Base-by-base conservation (phyloP, 768 basidiomycete species). In the Trametes sanguinea region DNA sequence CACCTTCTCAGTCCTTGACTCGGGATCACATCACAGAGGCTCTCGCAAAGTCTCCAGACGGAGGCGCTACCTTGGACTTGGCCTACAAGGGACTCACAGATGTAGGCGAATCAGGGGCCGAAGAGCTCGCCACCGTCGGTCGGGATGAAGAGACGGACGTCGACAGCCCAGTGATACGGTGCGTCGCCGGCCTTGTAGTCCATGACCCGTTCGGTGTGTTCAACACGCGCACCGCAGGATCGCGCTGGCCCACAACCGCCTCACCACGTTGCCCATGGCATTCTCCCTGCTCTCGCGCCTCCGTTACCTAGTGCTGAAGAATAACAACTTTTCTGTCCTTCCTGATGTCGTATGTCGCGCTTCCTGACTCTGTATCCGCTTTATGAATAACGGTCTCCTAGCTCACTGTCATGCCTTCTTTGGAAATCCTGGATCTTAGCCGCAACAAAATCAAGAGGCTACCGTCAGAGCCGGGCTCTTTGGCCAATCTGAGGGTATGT, bases 361-460 rank as follows among this genome's bases (percentile, higher is more conserved):
- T 57, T 22, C 13, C 17, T 35, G 60, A 51, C 51, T 37, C 17
- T 40, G 57, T 11, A 37, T 13, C 11, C 43, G 51, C 35, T 29
- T 7, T 46, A 45, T 56, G 10, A 58, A 39, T 7, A 4, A 16
- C 27, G n/a, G 6, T 32, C 50, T 27, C 22, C 11, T 67, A 96
- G 95, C 80, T 97, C 46, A 93, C 91, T 47, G 77, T 85, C 16
- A 86, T 98, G 78, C 85, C 89, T 3, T 88, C 89, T 6, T 81
- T 99, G 57, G 96, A 99, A 75, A 96, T 95, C 61, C 78, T 99
- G 65, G 97, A 99, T 74, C 83, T 99, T 45, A 95, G 93, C 65
- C 87, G 92, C 66, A 99, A 99, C 77, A 92, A 88, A 75, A 85
- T 99, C 67, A 87, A 83, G 72, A 77, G 80, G 51, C 77, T 98